These are phyloP conservation scores for Tritrichomonas musculus DNA, from an alignment of 208 protist species.

Conservation along the genomic window DNA sequence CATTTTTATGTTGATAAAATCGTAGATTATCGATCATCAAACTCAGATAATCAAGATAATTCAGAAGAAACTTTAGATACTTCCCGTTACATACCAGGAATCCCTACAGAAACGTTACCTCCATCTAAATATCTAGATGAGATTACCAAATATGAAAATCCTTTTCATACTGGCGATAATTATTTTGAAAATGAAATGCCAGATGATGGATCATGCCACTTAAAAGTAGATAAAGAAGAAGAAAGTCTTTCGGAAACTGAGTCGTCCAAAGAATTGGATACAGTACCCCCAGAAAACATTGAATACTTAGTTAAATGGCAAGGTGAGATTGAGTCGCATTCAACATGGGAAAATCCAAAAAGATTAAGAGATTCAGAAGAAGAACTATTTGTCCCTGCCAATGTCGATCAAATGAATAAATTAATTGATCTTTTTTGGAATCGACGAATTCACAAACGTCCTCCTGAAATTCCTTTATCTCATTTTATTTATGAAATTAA, in stretches of 20 bases:
- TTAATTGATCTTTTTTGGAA: background rate
- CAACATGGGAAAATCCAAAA: constrained; percentile 21
- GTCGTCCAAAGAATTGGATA: background rate
- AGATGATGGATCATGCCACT: background rate
- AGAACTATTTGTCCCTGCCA: background rate
- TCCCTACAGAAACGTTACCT: background rate
- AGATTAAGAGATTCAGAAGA: background rate
- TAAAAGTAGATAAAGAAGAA: background rate
- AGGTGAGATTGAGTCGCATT: background rate
- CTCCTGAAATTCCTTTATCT: background rate
- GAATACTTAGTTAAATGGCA: background rate
- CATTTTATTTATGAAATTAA: no score
- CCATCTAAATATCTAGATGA: background rate
- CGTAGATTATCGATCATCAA: background rate
- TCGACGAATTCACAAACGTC: background rate
- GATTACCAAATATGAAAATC: background rate
- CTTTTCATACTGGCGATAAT: background rate
- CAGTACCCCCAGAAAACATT: background rate
- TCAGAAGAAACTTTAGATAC: background rate
- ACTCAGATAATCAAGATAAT: background rate
- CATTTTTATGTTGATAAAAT: constrained; percentile 24
- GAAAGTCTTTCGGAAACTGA: background rate
- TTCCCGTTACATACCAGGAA: background rate
- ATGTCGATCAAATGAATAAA: background rate
- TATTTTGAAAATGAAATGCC: background rate